Conservation (phyloP, 2,329 filamentous ascomycete genomes). For the Fusarium irregulare region DNA sequence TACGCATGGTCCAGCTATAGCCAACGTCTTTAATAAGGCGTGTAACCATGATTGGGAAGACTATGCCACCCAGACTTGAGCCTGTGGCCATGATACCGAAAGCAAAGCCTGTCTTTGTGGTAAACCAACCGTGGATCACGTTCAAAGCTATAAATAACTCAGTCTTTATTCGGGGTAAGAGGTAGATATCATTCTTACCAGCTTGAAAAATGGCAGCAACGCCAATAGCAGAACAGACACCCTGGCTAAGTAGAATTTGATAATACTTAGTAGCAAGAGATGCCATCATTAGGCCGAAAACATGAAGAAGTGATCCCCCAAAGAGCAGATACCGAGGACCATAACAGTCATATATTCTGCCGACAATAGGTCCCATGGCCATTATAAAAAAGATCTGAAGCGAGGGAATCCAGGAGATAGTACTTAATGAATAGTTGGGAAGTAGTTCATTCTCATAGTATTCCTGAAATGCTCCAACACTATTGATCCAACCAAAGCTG, state of each 20-base stretch:
- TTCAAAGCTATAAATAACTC: conserved; percentile 42
- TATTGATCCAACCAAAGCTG: conserved; percentile 58
- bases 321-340: conserved; percentile 68
- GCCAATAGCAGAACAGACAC: conserved; percentile 53
- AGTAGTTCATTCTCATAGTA: conserved; percentile 66
- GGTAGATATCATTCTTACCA: conserved; percentile 7
- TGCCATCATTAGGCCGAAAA: conserved; percentile 73
- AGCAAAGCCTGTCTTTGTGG: conserved; percentile 49
- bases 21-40: conserved; percentile 51
- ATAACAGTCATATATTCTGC: conserved; percentile 70
- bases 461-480: conserved; percentile 66
- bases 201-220: conserved; percentile 51
- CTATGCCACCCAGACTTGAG: conserved; percentile 53
- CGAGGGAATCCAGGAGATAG: conserved; percentile 72
- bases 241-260: conserved; percentile 55
- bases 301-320: conserved; percentile 64
- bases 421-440: conserved; percentile 60
- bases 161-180: not conserved
- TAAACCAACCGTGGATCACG: conserved; percentile 51
- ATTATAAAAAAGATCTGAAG: conserved; percentile 68
- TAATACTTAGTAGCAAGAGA: conserved; percentile 59
- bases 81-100: conserved; percentile 53
- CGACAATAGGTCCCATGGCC: conserved; percentile 67
- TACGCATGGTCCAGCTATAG: conserved; percentile 56
- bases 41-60: conserved; percentile 56